Percentiles rank a stretch among this genome's conserved stretches.
These are phyloP conservation scores for Pyrenopolyporus hunteri DNA, from an alignment of 495 filamentous ascomycete genomes.

Conservation along the genomic window DNA sequence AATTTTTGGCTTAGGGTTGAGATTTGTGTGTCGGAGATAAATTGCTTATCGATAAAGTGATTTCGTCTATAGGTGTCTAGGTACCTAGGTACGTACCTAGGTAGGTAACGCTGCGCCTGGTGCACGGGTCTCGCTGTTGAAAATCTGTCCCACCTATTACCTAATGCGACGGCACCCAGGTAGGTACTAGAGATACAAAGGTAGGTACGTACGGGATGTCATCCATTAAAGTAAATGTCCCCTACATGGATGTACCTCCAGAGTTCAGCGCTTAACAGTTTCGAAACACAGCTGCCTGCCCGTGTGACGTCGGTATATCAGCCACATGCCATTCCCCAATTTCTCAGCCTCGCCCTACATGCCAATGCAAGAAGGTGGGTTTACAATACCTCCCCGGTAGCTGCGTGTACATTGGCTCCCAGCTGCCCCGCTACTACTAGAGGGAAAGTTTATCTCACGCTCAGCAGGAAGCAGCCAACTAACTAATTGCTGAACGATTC, in stretches of 20 bases:
- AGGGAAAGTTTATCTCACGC: slow-evolving; percentile 3
- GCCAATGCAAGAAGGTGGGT: not conserved
- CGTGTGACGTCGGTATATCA: slow-evolving; percentile 15
- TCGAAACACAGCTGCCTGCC: not conserved
- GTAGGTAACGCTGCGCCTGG: too few species aligned
- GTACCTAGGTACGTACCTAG: not conserved
- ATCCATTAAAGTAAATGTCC: too few species aligned
- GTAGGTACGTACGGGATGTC: too few species aligned
- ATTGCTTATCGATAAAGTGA: slow-evolving; percentile 17
- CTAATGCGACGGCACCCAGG: too few species aligned
- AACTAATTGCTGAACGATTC: too few species aligned
- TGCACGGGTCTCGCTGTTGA: too few species aligned
- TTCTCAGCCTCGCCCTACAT: slow-evolving; percentile 34
- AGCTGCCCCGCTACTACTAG: slow-evolving; percentile 25
- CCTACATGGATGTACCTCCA: too few species aligned
- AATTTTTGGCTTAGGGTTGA: slow-evolving; percentile 43
- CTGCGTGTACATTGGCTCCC: too few species aligned
- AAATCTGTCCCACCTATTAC: too few species aligned
- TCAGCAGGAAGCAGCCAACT: too few species aligned
- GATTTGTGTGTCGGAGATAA: slow-evolving; percentile 35
- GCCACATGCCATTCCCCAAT: slow-evolving; percentile 20
- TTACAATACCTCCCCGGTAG: not conserved
- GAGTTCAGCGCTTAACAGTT: not conserved
- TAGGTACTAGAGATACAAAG: too few species aligned
- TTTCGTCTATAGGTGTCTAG: not conserved